Conservation (phyloP, 148 eudicot genomes). For the Fagopyrum esculentum region DNA sequence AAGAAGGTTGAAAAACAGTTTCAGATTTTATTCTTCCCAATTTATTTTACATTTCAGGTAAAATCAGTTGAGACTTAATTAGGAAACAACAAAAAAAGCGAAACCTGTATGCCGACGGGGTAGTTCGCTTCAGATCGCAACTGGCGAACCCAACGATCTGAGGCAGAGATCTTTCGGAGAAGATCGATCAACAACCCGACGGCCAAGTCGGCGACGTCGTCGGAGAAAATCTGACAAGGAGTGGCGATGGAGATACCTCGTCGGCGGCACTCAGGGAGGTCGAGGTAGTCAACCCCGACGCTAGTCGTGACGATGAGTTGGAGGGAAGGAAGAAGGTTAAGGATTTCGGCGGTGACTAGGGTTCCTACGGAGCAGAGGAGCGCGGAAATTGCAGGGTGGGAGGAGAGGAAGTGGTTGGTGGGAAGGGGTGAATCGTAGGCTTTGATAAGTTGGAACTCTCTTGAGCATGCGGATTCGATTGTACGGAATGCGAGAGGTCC, state of each 20-base stretch:
- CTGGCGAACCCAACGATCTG: constrained; percentile 13
- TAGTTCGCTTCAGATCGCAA: constrained; percentile 22
- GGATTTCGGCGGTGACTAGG: constrained; percentile 18
- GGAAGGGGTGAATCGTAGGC: constrained; percentile 43
- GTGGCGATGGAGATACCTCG: constrained; percentile 34
- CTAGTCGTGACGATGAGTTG: constrained; percentile 34
- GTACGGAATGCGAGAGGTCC: neutral
- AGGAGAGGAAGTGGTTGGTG: constrained; percentile 19
- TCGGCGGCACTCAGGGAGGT: constrained; percentile 41
- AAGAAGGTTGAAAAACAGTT: too few species aligned
- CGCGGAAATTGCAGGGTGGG: constrained; percentile 21
- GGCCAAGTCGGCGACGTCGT: constrained; percentile 15
- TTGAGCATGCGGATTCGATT: neutral
- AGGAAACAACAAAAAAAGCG: neutral
- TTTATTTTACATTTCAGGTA: neutral
- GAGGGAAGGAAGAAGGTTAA: constrained; percentile 33
- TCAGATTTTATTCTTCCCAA: neutral
- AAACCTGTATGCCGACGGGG: neutral
- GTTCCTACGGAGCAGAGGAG: constrained; percentile 14
- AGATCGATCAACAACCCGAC: constrained; percentile 20
- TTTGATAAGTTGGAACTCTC: constrained; percentile 35
- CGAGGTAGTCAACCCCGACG: constrained; percentile 46
- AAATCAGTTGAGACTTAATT: neutral
- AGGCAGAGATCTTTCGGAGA: constrained; percentile 12
- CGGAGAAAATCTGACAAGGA: constrained; percentile 12